Base-by-base conservation (phyloP, 129 eudicot species). In the Mikania micrantha region DNA sequence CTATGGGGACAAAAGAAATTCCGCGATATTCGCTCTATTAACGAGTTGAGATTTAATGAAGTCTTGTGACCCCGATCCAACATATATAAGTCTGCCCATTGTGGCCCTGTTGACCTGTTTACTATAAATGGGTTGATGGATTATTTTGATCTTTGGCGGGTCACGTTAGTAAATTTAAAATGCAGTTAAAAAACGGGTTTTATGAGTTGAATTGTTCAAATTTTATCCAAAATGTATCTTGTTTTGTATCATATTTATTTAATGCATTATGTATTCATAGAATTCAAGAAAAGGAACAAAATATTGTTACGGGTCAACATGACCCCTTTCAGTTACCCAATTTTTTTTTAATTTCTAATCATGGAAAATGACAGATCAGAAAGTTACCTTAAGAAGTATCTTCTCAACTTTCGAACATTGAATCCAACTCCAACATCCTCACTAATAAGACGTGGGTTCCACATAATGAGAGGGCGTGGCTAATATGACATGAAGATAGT, bases 381-480 rank as follows among this genome's bases (percentile, higher is more conserved):
- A 65, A 66, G 28, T 47, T 81, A 89, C 97, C 93, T 94, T 28
- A 89, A 74, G 78, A 94, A 94, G 71, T 80, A 72, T 13, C 93
- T 74, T 35, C 90, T 79, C 64, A 94, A 64, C 66, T 84, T 82
- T 31, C 97, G 80, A 24, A 90, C 97, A 35, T 94, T 94, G 65
- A 86, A 74, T 49, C 99, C 99, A 24, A 94, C 88, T 74, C 97
- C 99, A 70, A 94, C 99, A 25, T 94, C 99, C 78, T 87, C 94
- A 40, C 99, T 94, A 19, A 94, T 57, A 70, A 94, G 97, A 52
- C 97, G 95, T 11, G 99, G 99, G 81, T 94, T 94, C 99, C 99
- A 94, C 99, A 94, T 94, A 77, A 94, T 83, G 56, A 94, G 93
- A 79, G 99, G 99, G 75, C 95, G 81, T 66, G 99, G 95, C 99